Conservation (phyloP, 1,139 yeast genomes). For the Taphrina wiesneri region DNA sequence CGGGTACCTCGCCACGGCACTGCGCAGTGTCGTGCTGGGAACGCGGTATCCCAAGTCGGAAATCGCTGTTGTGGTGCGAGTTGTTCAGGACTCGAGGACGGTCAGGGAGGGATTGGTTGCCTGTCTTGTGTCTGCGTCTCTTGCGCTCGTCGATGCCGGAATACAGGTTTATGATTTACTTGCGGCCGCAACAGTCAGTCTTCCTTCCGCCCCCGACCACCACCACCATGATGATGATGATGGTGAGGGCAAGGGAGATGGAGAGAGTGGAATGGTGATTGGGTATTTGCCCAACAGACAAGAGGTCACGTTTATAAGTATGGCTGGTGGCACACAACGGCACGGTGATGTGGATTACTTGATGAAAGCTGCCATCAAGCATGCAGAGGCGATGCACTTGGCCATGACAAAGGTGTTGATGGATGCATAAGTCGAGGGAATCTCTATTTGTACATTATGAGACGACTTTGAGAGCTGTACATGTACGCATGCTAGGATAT, state of each 20-base stretch:
- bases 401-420: not conserved
- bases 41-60: constrained; percentile 31
- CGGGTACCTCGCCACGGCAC: not conserved
- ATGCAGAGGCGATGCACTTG: not conserved
- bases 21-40: not conserved
- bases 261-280: not conserved
- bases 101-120: constrained; percentile 12
- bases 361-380: not conserved
- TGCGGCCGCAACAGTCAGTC: constrained; percentile 8
- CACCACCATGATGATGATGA: not conserved
- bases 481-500: not conserved
- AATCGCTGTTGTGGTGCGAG: constrained; percentile 21
- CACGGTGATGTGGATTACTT: not conserved
- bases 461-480: too few relatives aligned
- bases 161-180: constrained; percentile 13
- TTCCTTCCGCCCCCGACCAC: not conserved
- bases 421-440: not conserved
- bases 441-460: not conserved
- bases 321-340: not conserved
- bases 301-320: not conserved
- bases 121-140: not conserved
- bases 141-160: constrained; percentile 22
- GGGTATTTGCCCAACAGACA: constrained; percentile 4
- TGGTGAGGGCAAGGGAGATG: not conserved
- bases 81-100: constrained; percentile 8